A percentile compares a stretch with the other conserved stretches of the same genome.
These are phyloP conservation scores for Hypoxylon lenormandii DNA, from an alignment of 495 filamentous ascomycete genomes.

Conservation along the genomic window DNA sequence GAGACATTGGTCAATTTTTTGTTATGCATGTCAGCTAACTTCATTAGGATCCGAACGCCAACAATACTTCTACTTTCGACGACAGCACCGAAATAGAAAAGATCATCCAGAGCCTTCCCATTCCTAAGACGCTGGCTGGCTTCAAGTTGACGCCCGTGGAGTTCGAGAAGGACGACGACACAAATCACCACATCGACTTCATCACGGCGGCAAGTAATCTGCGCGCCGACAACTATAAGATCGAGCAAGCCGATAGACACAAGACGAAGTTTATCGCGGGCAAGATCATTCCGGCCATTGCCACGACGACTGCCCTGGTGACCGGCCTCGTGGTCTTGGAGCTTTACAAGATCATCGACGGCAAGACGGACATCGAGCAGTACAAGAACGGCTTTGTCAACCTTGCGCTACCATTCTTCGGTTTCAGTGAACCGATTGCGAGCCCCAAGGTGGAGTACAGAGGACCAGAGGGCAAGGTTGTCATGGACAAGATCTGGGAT, in stretches of 20 bases:
- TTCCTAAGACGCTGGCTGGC: conserved; percentile 80
- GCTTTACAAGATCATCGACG: conserved; percentile 95
- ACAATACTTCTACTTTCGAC: conserved; percentile 65
- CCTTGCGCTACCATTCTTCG: conserved; percentile 94
- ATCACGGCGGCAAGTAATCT: conserved; percentile 97
- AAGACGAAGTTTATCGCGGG: conserved; percentile 99
- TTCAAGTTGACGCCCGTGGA: conserved; percentile 92
- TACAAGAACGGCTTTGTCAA: conserved; percentile 99
- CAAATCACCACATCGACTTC: conserved; percentile 98
- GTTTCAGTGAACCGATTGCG: conserved; percentile 94
- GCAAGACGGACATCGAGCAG: conserved; percentile 92
- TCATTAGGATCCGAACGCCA: conserved; percentile 79
- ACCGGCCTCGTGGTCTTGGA: conserved; percentile 93
- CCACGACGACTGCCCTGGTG: conserved; percentile 94
- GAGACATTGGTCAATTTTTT: not conserved
- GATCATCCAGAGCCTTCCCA: conserved; percentile 75
- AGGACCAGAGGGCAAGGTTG: conserved; percentile 79
- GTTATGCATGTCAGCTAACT: conserved; percentile 28
- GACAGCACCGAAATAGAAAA: conserved; percentile 78
- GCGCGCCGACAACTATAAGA: conserved; percentile 97
- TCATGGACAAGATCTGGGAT: conserved; percentile 97
- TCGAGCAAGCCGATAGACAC: conserved; percentile 88
- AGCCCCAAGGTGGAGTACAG: conserved; percentile 91
- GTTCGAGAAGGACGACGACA: conserved; percentile 99
- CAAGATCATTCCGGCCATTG: conserved; percentile 99